phyloP scores from a whole-genome alignment of 495 filamentous ascomycete species.

The Chaetomidium leptoderma region DNA sequence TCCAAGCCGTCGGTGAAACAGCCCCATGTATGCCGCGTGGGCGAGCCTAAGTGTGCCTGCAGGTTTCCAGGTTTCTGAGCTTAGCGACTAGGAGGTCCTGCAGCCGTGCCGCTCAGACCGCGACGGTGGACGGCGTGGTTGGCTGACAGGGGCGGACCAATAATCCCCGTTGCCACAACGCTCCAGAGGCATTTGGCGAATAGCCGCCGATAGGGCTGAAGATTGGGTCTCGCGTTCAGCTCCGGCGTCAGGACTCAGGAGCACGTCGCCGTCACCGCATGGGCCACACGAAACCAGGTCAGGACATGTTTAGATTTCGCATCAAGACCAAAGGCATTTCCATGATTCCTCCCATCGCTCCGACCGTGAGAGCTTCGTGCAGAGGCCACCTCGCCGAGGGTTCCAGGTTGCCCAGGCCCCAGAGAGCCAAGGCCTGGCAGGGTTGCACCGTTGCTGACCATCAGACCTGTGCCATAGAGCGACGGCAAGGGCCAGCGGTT shows the following conservation, averaged over 20 bases:
- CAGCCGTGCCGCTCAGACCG: constrained; percentile 1
- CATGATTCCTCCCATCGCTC: too few relatives aligned
- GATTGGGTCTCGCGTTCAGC: not conserved
- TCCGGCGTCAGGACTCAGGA: too few relatives aligned
- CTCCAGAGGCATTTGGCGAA: not conserved
- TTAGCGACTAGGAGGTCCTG: not conserved
- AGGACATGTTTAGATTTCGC: too few relatives aligned
- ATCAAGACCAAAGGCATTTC: too few relatives aligned
- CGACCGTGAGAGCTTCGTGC: too few relatives aligned
- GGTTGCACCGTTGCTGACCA: not conserved
- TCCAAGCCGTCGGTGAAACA: not conserved
- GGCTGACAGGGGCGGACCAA: not conserved
- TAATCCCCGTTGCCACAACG: not conserved
- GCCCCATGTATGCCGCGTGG: not conserved
- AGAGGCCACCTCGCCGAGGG: too few relatives aligned
- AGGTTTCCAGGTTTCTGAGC: not conserved
- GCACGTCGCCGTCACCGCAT: too few relatives aligned
- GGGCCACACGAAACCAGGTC: too few relatives aligned
- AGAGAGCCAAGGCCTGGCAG: too few relatives aligned
- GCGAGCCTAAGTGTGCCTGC: not conserved
- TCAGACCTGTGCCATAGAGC: not conserved
- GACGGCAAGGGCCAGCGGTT: not conserved
- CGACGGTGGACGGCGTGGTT: not conserved
- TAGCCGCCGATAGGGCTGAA: constrained; percentile 21
- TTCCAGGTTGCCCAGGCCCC: too few relatives aligned